phyloP scores from a whole-genome alignment of 2,329 filamentous ascomycete genomes.

The Penicillium thymicola region DNA sequence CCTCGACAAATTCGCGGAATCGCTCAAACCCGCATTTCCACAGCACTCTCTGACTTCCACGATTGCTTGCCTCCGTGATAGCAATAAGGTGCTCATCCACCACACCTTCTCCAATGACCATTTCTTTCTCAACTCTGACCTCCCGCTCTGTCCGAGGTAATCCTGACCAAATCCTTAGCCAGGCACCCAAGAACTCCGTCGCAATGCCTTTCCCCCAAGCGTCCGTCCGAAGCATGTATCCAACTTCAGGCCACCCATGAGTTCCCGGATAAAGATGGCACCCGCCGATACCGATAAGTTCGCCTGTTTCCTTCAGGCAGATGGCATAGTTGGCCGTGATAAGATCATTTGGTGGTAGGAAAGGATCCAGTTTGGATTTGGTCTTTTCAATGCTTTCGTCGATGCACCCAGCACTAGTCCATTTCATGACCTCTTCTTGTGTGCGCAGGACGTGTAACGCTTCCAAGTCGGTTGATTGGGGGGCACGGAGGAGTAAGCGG shows the following conservation, averaged over 20 bases:
- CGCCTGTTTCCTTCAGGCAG: constrained; percentile 12
- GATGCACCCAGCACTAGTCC: constrained; percentile 7
- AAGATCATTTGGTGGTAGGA: constrained; percentile 11
- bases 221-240: constrained; percentile 12
- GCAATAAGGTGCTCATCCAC: constrained; percentile 12
- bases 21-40: constrained; percentile 10
- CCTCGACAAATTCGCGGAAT: constrained; percentile 11
- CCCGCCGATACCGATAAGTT: constrained; percentile 12
- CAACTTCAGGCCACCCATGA: constrained; percentile 14
- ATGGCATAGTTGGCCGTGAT: constrained; percentile 11
- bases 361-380: constrained; percentile 8
- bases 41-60: constrained; percentile 9
- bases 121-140: constrained; percentile 3
- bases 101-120: constrained; percentile 3
- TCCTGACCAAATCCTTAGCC: constrained; percentile 8
- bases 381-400: constrained; percentile 10
- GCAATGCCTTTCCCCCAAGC: constrained; percentile 13
- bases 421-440: constrained; percentile 14
- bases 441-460: constrained; percentile 10
- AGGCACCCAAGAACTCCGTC: constrained; percentile 11
- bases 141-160: constrained; percentile 9
- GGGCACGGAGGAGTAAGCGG: constrained; percentile 8
- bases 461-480: constrained; percentile 9
- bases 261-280: constrained; percentile 10
- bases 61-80: constrained; percentile 9